These are phyloP conservation scores for Paecilomyces fulvus DNA, from an alignment of 2,329 filamentous ascomycete species.

Conservation along the genomic window DNA sequence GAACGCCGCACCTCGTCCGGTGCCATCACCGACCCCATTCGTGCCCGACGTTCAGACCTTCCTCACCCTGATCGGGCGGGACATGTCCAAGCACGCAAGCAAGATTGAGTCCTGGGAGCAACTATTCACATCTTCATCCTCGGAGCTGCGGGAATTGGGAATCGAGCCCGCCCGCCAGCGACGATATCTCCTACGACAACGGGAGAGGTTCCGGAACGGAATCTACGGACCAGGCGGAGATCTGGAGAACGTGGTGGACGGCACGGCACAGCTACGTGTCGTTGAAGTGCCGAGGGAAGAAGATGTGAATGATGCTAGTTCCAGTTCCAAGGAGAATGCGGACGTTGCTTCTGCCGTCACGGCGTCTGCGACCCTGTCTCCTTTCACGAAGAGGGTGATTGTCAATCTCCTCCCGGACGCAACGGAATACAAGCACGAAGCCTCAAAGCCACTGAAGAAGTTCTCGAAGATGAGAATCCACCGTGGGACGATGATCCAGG, in stretches of 20 bases:
- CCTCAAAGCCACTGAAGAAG: slow-evolving; percentile 40
- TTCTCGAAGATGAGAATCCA: slow-evolving; percentile 60
- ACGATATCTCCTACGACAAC: slow-evolving; percentile 79
- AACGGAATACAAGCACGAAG: slow-evolving; percentile 45
- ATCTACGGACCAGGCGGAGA: slow-evolving; percentile 77
- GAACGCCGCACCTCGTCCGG: slow-evolving; percentile 30
- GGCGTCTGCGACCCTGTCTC: slow-evolving; percentile 45
- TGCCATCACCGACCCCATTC: slow-evolving; percentile 71
- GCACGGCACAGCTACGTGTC: slow-evolving; percentile 50
- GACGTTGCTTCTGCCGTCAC: slow-evolving; percentile 17
- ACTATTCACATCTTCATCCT: slow-evolving; percentile 71
- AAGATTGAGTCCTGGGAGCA: slow-evolving; percentile 90
- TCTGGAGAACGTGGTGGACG: slow-evolving; percentile 61
- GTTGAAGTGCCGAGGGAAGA: slow-evolving; percentile 44
- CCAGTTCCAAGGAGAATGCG: slow-evolving; percentile 11
- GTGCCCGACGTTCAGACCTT: slow-evolving; percentile 80
- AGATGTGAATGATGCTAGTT: slow-evolving; percentile 12
- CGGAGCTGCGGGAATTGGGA: slow-evolving; percentile 72
- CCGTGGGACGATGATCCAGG: slow-evolving; percentile 61
- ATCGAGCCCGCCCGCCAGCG: slow-evolving; percentile 77
- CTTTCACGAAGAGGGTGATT: slow-evolving; percentile 49
- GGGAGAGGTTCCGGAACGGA: slow-evolving; percentile 72
- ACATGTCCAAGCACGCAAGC: slow-evolving; percentile 67
- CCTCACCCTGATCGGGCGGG: slow-evolving; percentile 82
- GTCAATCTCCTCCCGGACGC: slow-evolving; percentile 52